Base-by-base conservation (phyloP, 805 yeast genomes). In the Metschnikowia cerradonensis region DNA sequence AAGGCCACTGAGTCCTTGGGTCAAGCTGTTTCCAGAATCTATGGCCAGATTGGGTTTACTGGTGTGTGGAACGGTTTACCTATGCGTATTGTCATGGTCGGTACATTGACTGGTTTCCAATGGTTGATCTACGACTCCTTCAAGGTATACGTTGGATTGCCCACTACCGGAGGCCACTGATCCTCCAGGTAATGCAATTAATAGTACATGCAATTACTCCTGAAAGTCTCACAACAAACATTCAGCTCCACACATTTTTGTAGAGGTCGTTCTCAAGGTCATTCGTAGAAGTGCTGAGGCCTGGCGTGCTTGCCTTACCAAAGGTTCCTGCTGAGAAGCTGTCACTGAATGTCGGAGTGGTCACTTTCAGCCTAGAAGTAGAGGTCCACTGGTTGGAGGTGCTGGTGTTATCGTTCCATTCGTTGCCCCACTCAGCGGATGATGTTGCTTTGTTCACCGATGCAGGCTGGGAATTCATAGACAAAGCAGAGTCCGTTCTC, bases 41-140 rank as follows among this genome's bases (percentile, higher is more conserved):
- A 91, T 68, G 67, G 73, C 50, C 79, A 82, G 62, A 91, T 92
- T 63, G 98, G 98, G 1, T 92, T 92, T 66, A 71, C 64, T 17
- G 99, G 98, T 15, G 77, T 94, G 51, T 92, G 98, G 98, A 88
- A 88, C 65, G 98, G 99, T 41, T 80, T 92, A 54, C 87, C 90
- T 15, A 94, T 90, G 52, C 87, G 98, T 80, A 91, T 92, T 61
- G 80, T 90, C 54, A 92, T 94, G 99, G 83, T 94, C 68, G 98
- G 98, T 76, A 92, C 98, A 7, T 79, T 92, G 68, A 94, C 98
- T 26, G 97, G 97, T 55, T 81, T 87, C 79, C 99, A 92, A 76
- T 92, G 98, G 98, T 80, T 92, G 66, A 80, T 94, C 55, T 92
- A 92, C 74, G 99, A 94, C 70, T 87, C 96, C 7, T 92, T 92